Base-by-base conservation (phyloP, 768 basidiomycete genomes). In the Tricholoma hemisulphureum region DNA sequence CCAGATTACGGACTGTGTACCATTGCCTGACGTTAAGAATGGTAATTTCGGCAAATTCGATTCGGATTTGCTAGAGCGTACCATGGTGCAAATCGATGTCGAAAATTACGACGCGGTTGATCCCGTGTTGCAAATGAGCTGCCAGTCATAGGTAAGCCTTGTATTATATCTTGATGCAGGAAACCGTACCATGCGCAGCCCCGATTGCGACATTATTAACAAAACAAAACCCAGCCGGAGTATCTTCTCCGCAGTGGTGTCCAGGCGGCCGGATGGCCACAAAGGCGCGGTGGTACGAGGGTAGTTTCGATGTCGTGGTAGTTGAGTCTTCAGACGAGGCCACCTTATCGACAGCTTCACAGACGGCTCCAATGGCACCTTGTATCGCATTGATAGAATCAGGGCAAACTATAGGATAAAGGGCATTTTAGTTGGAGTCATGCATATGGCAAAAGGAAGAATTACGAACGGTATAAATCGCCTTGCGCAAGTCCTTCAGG, bases 61-160 rank as follows among this genome's bases (percentile, higher is more conserved):
- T 6, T 49, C 20, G 26, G 54, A 16, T 39, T n/a, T n/a, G 6
- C 14, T 20, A 10, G 23, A 35, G 20, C 75, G 55, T 57, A 87
- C 92, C 93, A 64, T 95, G 93, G 71, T 95, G 93, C 9, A 96
- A 76, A 69, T 96, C 95, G 53, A 98, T 93, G 67, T 98, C 96
- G 31, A 98, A 81, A 43, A 99, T 88, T 26, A 95, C 81, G 1
- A 93, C 79, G 21, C 92, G 84, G 37, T 87, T 84, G 39, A 96
- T 80, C 7, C 83, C 82, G 65, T 97, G 87, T 52, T 85, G 75
- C 11, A 97, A 72, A 70, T 98, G 87, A 0, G 95, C 95, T 96
- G 26, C 28, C 10, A 48, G 10, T n/a, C n/a, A 34, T 23, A 13
- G n/a, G n/a, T 32, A 20, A 35, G 24, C 55, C 13, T 8, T 23